Base-by-base conservation (phyloP, 2,329 filamentous ascomycete genomes). In the Raffaelea ambrosiae region DNA sequence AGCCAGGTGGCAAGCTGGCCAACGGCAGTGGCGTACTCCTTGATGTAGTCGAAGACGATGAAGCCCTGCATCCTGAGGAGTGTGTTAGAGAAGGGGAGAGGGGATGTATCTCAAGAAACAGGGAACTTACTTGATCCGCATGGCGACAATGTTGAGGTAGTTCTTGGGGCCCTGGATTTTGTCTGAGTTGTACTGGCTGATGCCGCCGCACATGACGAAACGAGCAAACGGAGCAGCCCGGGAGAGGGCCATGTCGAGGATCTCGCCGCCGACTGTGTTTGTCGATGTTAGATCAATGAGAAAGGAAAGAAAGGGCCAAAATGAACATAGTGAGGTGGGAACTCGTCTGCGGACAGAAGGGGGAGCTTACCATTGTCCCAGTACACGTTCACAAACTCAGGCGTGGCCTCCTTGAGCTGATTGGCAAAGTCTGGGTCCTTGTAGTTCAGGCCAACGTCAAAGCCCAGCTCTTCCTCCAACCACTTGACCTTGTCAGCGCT, bases 161-260 rank as follows among this genome's bases (percentile, higher is more conserved):
- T 66, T 57, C 57, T 69, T 75, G 43, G 76, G 76, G 1, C 82
- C 81, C 49, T 74, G 64, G 40, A 73, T 72, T 36, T 70, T 71
- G 19, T 69, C 61, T 2, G 70, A 60, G 63, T 87, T 87, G 64
- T 88, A 88, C 61, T 82, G 75, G 59, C 75, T 81, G 65, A 88
- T 87, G 54, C 64, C 72, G 43, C 84, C 84, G 64, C 84, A 88
- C 64, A 84, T 84, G 54, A 83, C 78, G 61, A 88, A 84, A 31
- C 84, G 73, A 14, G 83, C 67, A 59, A 75, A 68, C 45, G 66
- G 65, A 48, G 80, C 82, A 49, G 84, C 83, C n/a, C 81, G 72
- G 3, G 63, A 66, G 36, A 88, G 69, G 40, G 80, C 82, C 52
- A 78, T 61, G 60, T 87, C 81, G 33, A 88, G 70, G 46, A 87